Evolutionary conservation across 2,329 filamentous ascomycete species (phyloP).

Genomic region (Colletotrichum theobromicola): DNA sequence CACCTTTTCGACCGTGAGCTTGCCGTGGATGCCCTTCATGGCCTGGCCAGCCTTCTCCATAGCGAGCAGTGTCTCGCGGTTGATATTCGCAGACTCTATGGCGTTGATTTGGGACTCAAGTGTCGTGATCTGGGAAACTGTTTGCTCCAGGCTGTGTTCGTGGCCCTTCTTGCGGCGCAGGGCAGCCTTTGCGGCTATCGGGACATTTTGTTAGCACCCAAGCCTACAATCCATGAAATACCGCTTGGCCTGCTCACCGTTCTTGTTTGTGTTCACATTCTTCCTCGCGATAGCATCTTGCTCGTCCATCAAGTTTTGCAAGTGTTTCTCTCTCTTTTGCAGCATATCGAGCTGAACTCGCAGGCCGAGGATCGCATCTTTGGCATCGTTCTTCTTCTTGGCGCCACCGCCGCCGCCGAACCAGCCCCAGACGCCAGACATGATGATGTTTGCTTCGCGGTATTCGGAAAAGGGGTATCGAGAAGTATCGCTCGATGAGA

Average conservation of each 20-base stretch:
- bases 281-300: constrained; percentile 89
- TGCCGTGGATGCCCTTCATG: constrained; percentile 92
- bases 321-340: constrained; percentile 91
- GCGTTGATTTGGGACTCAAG: constrained; percentile 95
- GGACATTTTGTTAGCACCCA: not conserved
- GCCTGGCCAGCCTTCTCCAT: constrained; percentile 91
- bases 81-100: constrained; percentile 98
- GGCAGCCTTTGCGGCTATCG: constrained; percentile 84
- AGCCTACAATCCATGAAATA: not conserved
- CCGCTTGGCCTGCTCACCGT: constrained; percentile 63
- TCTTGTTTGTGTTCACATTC: constrained; percentile 88
- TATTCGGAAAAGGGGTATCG: not conserved
- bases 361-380: constrained; percentile 92
- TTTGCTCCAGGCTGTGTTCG: constrained; percentile 91
- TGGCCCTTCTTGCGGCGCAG: constrained; percentile 93
- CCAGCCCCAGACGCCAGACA: constrained; percentile 83
- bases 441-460: constrained; percentile 37
- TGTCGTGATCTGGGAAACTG: constrained; percentile 85
- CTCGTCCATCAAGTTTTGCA: constrained; percentile 91
- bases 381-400: constrained; percentile 79
- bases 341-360: constrained; percentile 95
- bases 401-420: constrained; percentile 84
- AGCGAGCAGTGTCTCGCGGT: constrained; percentile 91
- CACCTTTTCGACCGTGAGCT: constrained; percentile 91
- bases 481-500: not conserved